Percentiles rank a stretch among this genome's conserved stretches.
phyloP scores from a whole-genome alignment of 495 filamentous ascomycete genomes.

The Filosporella fistucella region DNA sequence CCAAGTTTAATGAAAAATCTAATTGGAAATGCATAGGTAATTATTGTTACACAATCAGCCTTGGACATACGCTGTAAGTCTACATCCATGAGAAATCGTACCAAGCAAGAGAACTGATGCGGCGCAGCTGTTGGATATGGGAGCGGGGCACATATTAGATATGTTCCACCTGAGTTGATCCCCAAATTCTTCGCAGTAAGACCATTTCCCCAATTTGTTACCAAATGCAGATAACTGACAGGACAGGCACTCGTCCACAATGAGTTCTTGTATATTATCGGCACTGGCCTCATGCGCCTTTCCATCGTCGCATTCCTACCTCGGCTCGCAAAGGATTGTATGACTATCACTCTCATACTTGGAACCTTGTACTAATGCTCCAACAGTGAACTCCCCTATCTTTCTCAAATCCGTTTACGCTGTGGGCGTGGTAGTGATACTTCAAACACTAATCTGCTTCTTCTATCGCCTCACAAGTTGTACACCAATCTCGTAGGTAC shows the following conservation, averaged over 20 bases:
- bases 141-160: slow-evolving; percentile 14
- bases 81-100: no score
- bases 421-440: slow-evolving; percentile 15
- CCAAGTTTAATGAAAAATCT: neutral
- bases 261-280: slow-evolving; percentile 26
- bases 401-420: slow-evolving; percentile 21
- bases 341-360: no score
- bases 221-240: no score
- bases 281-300: slow-evolving; percentile 25
- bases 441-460: slow-evolving; percentile 20
- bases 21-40: neutral
- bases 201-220: no score
- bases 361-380: no score
- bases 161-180: slow-evolving; percentile 13
- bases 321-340: slow-evolving; percentile 28
- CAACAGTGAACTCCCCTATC: slow-evolving; percentile 11
- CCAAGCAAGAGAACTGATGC: neutral
- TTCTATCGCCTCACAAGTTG: slow-evolving; percentile 24
- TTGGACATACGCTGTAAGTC: slow-evolving; percentile 6
- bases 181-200: slow-evolving; percentile 24
- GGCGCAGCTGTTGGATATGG: slow-evolving; percentile 9
- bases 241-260: slow-evolving; percentile 16
- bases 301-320: slow-evolving; percentile 29
- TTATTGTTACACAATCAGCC: slow-evolving; percentile 4
- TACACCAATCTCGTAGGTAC: slow-evolving; percentile 16